These are phyloP conservation scores for Cryptococcus deneoformans DNA, from an alignment of 1,284 basidiomycete genomes.

Conservation along the genomic window DNA sequence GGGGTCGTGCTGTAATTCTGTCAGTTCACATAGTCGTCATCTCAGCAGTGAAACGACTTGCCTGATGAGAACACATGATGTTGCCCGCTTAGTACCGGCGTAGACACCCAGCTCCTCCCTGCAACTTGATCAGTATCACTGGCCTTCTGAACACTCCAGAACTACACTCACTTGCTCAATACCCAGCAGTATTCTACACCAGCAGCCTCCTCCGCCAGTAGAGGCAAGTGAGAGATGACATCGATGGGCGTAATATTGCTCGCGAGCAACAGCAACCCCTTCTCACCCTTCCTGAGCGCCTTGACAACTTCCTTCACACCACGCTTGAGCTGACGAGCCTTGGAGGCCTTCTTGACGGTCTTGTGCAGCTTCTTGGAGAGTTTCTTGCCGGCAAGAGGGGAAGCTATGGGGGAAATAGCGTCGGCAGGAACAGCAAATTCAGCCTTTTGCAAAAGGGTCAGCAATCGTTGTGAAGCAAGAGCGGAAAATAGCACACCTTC, in stretches of 20 bases:
- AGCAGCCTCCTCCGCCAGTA: slow-evolving; percentile 85
- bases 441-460: slow-evolving; percentile 16
- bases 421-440: slow-evolving; percentile 66
- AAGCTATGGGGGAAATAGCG: slow-evolving; percentile 84
- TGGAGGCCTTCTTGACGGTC: slow-evolving; percentile 89
- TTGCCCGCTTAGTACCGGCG: slow-evolving; percentile 95
- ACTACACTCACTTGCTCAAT: slow-evolving; percentile 45
- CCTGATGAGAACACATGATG: slow-evolving; percentile 90
- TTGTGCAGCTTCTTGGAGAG: slow-evolving; percentile 88
- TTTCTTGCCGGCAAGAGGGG: slow-evolving; percentile 87
- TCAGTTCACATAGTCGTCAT: background rate
- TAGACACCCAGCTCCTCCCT: slow-evolving; percentile 96
- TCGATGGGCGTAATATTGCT: slow-evolving; percentile 98
- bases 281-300: slow-evolving; percentile 91
- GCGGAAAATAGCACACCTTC: slow-evolving; percentile 27
- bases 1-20: slow-evolving; percentile 53
- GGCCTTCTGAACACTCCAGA: background rate
- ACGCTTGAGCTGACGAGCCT: slow-evolving; percentile 85
- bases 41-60: slow-evolving; percentile 22
- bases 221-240: slow-evolving; percentile 94
- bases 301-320: slow-evolving; percentile 98
- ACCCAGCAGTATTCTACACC: slow-evolving; percentile 81
- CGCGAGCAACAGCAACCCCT: slow-evolving; percentile 88
- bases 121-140: background rate
- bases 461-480: background rate